Evolutionary conservation across 768 basidiomycete species (phyloP), one percentile per base, ranked within the genome.

Genomic region (Lactarius sanguifluus): DNA sequence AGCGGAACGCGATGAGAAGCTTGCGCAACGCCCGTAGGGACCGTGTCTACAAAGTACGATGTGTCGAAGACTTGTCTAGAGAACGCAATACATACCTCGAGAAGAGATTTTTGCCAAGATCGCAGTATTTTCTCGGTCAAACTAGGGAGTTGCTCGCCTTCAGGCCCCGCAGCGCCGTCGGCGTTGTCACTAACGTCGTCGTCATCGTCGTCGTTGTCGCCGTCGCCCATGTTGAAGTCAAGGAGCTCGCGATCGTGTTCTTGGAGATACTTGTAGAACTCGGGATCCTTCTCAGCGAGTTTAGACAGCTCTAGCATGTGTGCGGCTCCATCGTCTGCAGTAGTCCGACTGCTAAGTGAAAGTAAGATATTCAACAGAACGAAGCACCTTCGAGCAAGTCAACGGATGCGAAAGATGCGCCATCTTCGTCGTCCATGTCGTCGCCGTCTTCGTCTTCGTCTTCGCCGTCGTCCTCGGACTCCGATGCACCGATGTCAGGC

Each of bases 231-330:
- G 61, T 81, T 72, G 73, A 98, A 98, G 5, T 92, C 83, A 2
- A 99, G 81, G n/a, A 98, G 80, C 63, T 94, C 95, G 65, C 82
- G 80, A 77, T 99, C 97, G 73, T 99, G 95, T 77, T 98, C 93
- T 79, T 96, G 90, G 2, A 99, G 82, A 75, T 96, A 99, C 78
- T 96, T 94, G 88, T 86, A 99, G 79, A 98, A 99, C 74, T 97
- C 96, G n/a, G 96, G 96, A 76, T 99, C 96, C 75, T 94, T 94
- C 77, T 96, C 91, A 1, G 92, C 92, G 41, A 99, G 84, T 73
- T 91, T 88, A 45, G 91, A 88, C 16, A 99, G 83, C 63, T 96
- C 91, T 55, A 87, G 76, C 66, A 94, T 79, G 80, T 98, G 96
- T 5, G 81, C 77, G 61, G 81, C 80, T 28, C 89, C 92, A 64